Evolutionary conservation across 345 rosid species (phyloP), one percentile per base, ranked within the genome.

Genomic region (Brassica cretica): DNA sequence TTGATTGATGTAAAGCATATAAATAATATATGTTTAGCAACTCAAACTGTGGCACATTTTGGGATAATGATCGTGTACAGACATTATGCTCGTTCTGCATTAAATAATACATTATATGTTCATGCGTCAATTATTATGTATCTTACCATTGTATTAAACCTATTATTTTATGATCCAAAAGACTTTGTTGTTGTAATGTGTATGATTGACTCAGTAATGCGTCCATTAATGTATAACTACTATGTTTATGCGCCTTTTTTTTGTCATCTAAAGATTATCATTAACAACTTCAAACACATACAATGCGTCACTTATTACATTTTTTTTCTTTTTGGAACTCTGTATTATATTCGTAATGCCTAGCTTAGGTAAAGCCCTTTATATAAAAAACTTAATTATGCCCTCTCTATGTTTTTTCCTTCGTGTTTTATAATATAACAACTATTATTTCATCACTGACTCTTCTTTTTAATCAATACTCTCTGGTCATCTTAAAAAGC

Each of bases 31-130:
- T 24, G 41, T 25, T 56, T 37, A 58, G 59, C 78, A 67, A 74
- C 55, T 53, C 77, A 21, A 62, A 65, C n/a, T 58, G 44, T 27
- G 44, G 15, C 66, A 75, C 60, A 68, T 58, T 75, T 75, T 66
- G 67, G 68, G 72, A 75, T 39, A 21, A 70, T 8, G 46, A 30
- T 74, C 51, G 5, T 21, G 24, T 51, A 24, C 49, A 29, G 8
- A 15, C 21, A 15, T 27, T 55, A 21, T 33, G 12, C 58, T 29
- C 21, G 8, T 66, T 64, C 6, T 37, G 66, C 72, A 66, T 25
- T 74, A 0, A 24, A 8, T 53, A 24, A 19, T 63, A 32, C 24
- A 30, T 32, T 4, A 1, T 64, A 6, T 29, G 16, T 53, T 21
- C 55, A 51, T 51, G 71, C 15, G 39, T 74, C 71, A 74, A 65